Conservation (phyloP, 371 early-diverging fungal genomes). For the Mucor mucedo region DNA sequence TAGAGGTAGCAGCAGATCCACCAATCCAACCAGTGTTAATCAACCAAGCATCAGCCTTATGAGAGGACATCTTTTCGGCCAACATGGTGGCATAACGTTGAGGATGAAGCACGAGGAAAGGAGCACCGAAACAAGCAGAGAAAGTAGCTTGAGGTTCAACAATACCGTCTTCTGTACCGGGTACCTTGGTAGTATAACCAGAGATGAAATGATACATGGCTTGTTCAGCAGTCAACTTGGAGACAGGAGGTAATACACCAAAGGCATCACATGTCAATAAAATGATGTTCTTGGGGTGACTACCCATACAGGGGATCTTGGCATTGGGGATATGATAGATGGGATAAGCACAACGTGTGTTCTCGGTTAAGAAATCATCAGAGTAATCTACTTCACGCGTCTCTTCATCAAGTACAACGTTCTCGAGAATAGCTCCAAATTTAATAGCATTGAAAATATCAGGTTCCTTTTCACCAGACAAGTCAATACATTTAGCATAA, state of each 20-base stretch:
- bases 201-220: constrained; percentile 98
- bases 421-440: constrained; percentile 96
- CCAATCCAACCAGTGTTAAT: constrained; percentile 99
- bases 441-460: constrained; percentile 96
- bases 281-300: constrained; percentile 96
- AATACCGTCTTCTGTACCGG: constrained; percentile 97
- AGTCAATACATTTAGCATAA: constrained; percentile 96
- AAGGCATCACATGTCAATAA: constrained; percentile 98
- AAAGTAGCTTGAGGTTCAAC: constrained; percentile 91
- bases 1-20: constrained; percentile 89
- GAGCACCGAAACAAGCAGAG: constrained; percentile 96
- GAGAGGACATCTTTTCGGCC: constrained; percentile 90
- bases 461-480: constrained; percentile 96
- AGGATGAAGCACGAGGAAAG: constrained; percentile 97
- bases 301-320: constrained; percentile 92
- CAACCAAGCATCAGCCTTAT: constrained; percentile 93
- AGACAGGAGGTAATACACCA: constrained; percentile 95
- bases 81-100: constrained; percentile 97
- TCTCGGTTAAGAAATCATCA: constrained; percentile 89
- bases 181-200: constrained; percentile 91
- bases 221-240: constrained; percentile 89
- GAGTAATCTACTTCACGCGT: constrained; percentile 89
- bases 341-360: constrained; percentile 97
- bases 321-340: constrained; percentile 96
- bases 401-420: constrained; percentile 86